Base-by-base conservation (phyloP, 345 rosid species). In the Syzygium grande region DNA sequence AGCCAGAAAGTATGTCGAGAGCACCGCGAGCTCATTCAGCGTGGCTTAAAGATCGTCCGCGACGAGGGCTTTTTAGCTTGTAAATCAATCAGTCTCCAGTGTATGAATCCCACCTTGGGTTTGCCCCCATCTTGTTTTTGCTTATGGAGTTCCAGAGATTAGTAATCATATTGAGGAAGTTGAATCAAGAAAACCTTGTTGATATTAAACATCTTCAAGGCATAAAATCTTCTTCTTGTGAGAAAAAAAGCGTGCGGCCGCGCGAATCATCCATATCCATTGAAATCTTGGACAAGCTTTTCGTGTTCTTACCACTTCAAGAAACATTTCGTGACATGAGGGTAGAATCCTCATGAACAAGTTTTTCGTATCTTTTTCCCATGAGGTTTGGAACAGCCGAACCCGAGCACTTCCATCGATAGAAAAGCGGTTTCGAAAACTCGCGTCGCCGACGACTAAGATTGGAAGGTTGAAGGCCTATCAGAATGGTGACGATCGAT, bases 1-100 rank as follows among this genome's bases (percentile, higher is more conserved):
- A 84, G 96, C 98, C 19, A 95, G 91, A 84, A 97, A 90, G 91
- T 96, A 88, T 27, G 96, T 96, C 6, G 97, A 97, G 93, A 95
- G 87, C 88, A 41, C 98, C 23, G 92, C 94, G 9, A 89, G 85
- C 90, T 96, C 97, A 54, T 97, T 96, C 94, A 96, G 96, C 83
- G 90, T 97, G 91, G 99, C 98, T 61, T 97, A 91, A 93, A 59
- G 38, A 11, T 3, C 41, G 30, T 22, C 49, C 27, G 3, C 14
- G 49, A 38, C 49, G 27, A 38, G 80, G 80, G 43, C 43, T 25
- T 55, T 46, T 55, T 46, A 34, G 51, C 15, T 11, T 61, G 77
- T 84, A 52, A n/a, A 30, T 6, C 88, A 30, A 78, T 52, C 88
- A 30, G 68, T 52, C n/a, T 84, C 80, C 80, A 73, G 86, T 65